These are phyloP conservation scores for Ophiocordyceps australis DNA, from an alignment of 2,329 filamentous ascomycete genomes.

Conservation along the genomic window DNA sequence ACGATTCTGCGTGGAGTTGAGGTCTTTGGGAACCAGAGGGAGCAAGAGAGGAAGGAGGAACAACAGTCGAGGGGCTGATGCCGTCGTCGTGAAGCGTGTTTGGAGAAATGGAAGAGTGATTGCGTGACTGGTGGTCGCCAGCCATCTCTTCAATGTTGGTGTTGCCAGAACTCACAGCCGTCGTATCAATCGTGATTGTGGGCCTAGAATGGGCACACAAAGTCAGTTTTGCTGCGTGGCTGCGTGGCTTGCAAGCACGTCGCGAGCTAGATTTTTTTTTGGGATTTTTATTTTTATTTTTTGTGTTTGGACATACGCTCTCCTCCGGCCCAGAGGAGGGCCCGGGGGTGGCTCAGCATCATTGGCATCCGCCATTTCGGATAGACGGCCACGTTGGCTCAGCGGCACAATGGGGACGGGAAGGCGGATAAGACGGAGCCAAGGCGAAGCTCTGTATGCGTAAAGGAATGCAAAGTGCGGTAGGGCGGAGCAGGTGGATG, in stretches of 20 bases:
- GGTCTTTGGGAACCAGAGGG: conserved; percentile 7
- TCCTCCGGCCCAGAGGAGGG: conserved; percentile 9
- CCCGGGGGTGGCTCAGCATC: conserved; percentile 5
- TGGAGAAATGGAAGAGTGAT: conserved; percentile 11
- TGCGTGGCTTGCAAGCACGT: too few species aligned
- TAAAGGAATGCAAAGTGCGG: too few species aligned
- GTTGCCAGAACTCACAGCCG: conserved; percentile 15
- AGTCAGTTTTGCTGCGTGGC: not conserved
- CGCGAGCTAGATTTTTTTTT: too few species aligned
- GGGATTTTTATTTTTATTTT: too few species aligned
- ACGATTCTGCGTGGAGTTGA: conserved; percentile 34
- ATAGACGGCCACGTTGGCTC: conserved; percentile 6
- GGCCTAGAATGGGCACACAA: conserved; percentile 16
- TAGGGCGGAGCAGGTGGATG: not conserved
- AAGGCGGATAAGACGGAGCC: too few species aligned
- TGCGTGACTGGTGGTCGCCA: conserved; percentile 4
- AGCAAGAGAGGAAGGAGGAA: conserved; percentile 9
- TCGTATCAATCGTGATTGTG: conserved; percentile 36
- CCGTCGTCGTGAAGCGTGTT: conserved; percentile 18
- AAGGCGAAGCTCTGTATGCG: too few species aligned
- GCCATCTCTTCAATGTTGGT: conserved; percentile 10
- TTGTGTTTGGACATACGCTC: conserved; percentile 25
- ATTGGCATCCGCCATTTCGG: conserved; percentile 7
- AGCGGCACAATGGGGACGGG: too few species aligned
- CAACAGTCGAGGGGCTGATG: conserved; percentile 19